phyloP scores from a whole-genome alignment of 2,329 filamentous ascomycete genomes.

The Myriosclerotinia scirpicola region DNA sequence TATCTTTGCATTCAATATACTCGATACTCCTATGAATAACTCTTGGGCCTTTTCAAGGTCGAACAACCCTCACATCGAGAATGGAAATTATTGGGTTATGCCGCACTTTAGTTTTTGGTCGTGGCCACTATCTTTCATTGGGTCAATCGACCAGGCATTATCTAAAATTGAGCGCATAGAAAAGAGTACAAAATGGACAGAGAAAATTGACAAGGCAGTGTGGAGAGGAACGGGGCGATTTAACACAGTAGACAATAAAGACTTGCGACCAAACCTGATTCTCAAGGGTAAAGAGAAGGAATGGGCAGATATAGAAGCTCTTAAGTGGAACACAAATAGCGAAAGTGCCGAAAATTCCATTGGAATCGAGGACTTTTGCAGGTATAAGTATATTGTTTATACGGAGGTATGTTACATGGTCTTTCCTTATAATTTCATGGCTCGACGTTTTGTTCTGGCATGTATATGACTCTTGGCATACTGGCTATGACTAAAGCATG shows the following conservation, averaged over 20 bases:
- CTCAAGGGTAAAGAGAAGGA: constrained; percentile 37
- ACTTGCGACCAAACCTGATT: constrained; percentile 33
- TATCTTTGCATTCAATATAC: constrained; percentile 53
- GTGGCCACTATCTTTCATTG: constrained; percentile 53
- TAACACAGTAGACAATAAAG: constrained; percentile 40
- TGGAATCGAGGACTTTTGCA: constrained; percentile 52
- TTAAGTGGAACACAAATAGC: constrained; percentile 37
- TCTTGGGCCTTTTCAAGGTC: constrained; percentile 51
- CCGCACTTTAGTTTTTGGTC: constrained; percentile 58
- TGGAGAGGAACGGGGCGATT: constrained; percentile 55
- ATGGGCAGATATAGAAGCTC: constrained; percentile 52
- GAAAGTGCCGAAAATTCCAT: constrained; percentile 49
- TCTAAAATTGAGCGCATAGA: constrained; percentile 45
- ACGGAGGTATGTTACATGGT: constrained; percentile 43
- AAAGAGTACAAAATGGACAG: constrained; percentile 30
- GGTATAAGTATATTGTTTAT: constrained; percentile 52
- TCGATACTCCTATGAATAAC: constrained; percentile 49
- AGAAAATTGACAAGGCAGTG: constrained; percentile 47
- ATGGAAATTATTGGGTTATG: constrained; percentile 49
- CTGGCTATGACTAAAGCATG: not conserved
- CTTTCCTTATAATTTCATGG: not conserved
- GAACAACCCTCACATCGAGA: constrained; percentile 42
- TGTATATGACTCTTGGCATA: not conserved
- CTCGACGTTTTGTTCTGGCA: not conserved
- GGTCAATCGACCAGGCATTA: constrained; percentile 46